Evolutionary conservation across 2,329 filamentous ascomycete genomes (phyloP).

Genomic region (Penicillium glabrum): DNA sequence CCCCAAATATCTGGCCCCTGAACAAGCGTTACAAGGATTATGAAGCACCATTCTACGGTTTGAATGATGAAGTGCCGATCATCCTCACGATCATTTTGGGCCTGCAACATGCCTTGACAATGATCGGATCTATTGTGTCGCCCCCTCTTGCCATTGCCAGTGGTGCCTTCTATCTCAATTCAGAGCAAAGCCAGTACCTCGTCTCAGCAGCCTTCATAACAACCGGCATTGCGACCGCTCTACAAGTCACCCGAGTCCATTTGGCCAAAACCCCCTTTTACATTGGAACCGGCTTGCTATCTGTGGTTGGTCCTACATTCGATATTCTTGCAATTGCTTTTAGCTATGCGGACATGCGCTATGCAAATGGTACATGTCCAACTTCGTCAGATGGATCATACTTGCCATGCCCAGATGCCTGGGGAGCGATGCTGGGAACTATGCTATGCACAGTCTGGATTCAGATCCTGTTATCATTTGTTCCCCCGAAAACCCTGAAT

Average conservation of each 20-base stretch:
- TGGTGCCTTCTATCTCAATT: conserved; percentile 60
- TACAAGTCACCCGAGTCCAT: conserved; percentile 77
- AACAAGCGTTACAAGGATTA: conserved; percentile 45
- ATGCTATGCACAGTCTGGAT: conserved; percentile 64
- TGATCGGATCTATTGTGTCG: conserved; percentile 74
- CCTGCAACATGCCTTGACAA: conserved; percentile 75
- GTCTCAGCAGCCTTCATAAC: conserved; percentile 78
- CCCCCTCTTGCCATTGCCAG: conserved; percentile 72
- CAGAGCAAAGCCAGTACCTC: conserved; percentile 68
- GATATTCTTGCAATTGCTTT: conserved; percentile 73
- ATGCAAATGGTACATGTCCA: conserved; percentile 68
- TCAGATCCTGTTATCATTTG: conserved; percentile 73
- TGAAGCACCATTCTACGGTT: conserved; percentile 78
- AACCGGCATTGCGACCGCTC: conserved; percentile 69
- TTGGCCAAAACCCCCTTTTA: conserved; percentile 73
- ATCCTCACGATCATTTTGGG: conserved; percentile 72
- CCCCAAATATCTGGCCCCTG: conserved; percentile 55
- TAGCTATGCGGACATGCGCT: conserved; percentile 71
- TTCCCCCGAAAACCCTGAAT: conserved; percentile 67
- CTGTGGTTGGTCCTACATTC: conserved; percentile 77
- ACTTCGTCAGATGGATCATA: conserved; percentile 61
- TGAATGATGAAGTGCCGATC: conserved; percentile 75
- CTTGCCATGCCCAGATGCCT: conserved; percentile 73
- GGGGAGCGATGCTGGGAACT: conserved; percentile 73
- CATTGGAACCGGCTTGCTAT: conserved; percentile 75